A percentile compares a stretch with the other conserved stretches of the same genome.
Conservation (phyloP, 2,329 filamentous ascomycete species). For the Pseudocercospora musae region DNA sequence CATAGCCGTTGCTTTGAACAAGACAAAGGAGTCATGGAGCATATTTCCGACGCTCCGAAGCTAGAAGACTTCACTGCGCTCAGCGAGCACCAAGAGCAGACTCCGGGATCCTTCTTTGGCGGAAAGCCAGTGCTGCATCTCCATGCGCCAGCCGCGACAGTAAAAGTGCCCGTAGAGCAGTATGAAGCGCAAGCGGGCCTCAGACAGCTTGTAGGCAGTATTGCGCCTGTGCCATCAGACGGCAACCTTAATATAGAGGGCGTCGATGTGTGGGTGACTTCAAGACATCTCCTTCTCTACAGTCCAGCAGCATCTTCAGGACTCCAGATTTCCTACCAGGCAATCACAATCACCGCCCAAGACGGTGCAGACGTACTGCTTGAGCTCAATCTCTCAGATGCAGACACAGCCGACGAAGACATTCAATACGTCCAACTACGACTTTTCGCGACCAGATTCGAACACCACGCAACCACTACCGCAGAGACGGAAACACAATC, state of each 20-base stretch:
- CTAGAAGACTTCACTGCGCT: constrained; percentile 55
- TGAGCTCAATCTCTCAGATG: constrained; percentile 62
- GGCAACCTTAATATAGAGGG: constrained; percentile 22
- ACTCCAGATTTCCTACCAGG: constrained; percentile 68
- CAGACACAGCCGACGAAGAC: constrained; percentile 59
- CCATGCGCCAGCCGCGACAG: constrained; percentile 54
- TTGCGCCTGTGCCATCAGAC: constrained; percentile 19
- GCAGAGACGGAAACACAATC: constrained; percentile 11
- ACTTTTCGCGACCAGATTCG: constrained; percentile 51
- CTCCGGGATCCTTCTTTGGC: constrained; percentile 68
- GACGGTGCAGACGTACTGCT: constrained; percentile 63
- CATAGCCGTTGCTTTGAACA: too few species aligned
- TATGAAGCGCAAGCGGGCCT: constrained; percentile 47
- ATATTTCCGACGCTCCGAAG: not conserved
- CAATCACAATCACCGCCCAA: constrained; percentile 72
- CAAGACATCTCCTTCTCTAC: constrained; percentile 61
- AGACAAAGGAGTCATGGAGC: not conserved
- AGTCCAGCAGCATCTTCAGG: constrained; percentile 57
- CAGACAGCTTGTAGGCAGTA: constrained; percentile 6
- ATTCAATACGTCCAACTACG: constrained; percentile 66
- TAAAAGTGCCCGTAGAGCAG: constrained; percentile 57
- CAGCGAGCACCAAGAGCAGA: constrained; percentile 67
- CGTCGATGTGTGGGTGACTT: constrained; percentile 49
- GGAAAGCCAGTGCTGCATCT: constrained; percentile 69
- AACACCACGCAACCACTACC: constrained; percentile 16